phyloP scores from a whole-genome alignment of 2,329 filamentous ascomycete species.

The Exophiala xenobiotica region DNA sequence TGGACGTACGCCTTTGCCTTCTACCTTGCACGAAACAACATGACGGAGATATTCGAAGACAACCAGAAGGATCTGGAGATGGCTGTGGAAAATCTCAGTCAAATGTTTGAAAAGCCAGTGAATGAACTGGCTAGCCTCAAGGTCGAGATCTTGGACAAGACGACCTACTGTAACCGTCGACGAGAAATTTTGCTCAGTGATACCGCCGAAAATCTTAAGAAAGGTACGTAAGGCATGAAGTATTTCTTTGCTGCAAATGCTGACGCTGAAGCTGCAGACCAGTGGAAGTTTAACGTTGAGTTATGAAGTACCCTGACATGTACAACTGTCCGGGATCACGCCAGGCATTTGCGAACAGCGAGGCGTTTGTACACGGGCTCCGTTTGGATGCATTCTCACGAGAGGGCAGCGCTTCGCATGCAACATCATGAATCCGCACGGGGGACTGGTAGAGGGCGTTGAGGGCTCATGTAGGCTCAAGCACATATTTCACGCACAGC shows the following conservation, averaged over 20 bases:
- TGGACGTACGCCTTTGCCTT: conserved; percentile 99
- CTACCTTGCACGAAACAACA: conserved; percentile 92
- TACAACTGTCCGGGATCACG: neutral
- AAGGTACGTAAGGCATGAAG: conserved; percentile 58
- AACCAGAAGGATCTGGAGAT: conserved; percentile 98
- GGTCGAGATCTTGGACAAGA: conserved; percentile 98
- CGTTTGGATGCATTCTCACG: conserved; percentile 10
- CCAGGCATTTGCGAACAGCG: conserved; percentile 7
- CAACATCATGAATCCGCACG: too few relatives aligned
- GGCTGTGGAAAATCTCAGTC: conserved; percentile 93
- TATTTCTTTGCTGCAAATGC: neutral
- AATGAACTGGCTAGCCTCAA: conserved; percentile 80
- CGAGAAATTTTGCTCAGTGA: conserved; percentile 86
- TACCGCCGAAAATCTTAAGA: conserved; percentile 86
- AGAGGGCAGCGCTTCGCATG: neutral
- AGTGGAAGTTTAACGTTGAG: conserved; percentile 48
- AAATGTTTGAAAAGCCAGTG: conserved; percentile 99
- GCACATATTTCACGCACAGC: neutral
- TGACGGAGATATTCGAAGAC: conserved; percentile 96
- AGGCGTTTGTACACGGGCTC: conserved; percentile 15
- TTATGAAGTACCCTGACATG: conserved; percentile 32
- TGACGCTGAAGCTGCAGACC: conserved; percentile 34
- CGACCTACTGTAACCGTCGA: conserved; percentile 90
- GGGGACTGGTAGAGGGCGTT: neutral
- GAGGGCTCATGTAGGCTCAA: neutral